phyloP scores from a whole-genome alignment of 2,329 filamentous ascomycete species.

The Ophiostoma triangulosporum region DNA sequence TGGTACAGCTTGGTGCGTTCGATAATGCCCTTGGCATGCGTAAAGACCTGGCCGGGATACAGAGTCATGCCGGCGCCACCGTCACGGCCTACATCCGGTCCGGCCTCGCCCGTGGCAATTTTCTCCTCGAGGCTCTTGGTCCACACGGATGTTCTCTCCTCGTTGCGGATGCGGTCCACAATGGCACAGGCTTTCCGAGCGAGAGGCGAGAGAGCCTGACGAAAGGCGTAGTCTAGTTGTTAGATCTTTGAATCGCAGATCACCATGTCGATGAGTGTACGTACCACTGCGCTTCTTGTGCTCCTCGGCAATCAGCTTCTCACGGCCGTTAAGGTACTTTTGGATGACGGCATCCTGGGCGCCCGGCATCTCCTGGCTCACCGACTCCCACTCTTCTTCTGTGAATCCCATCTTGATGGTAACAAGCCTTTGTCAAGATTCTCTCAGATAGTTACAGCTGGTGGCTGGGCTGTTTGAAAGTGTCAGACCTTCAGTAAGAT shows the following conservation, averaged over 20 bases:
- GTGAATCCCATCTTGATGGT: constrained; percentile 9
- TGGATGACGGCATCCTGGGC: constrained; percentile 63
- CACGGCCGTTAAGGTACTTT: constrained; percentile 64
- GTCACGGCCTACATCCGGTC: constrained; percentile 27
- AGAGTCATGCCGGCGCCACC: constrained; percentile 24
- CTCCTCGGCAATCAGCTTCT: constrained; percentile 66
- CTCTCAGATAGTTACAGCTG: too few relatives aligned
- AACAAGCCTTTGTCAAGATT: too few relatives aligned
- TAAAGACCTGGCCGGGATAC: constrained; percentile 90
- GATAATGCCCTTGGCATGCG: constrained; percentile 71
- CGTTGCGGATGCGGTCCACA: constrained; percentile 62
- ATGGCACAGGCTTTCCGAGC: constrained; percentile 67
- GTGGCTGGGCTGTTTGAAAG: too few relatives aligned
- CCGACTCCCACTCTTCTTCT: constrained; percentile 46
- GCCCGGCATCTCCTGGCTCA: constrained; percentile 41
- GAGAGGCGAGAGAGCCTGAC: constrained; percentile 62
- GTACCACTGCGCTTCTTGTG: constrained; percentile 67
- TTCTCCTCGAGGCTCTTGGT: constrained; percentile 58
- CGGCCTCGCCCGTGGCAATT: constrained; percentile 42
- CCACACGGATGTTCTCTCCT: constrained; percentile 68
- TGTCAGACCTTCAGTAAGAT: too few relatives aligned
- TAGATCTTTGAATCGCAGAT: background rate
- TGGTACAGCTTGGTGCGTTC: constrained; percentile 74
- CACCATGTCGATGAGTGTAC: constrained; percentile 18
- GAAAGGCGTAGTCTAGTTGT: constrained; percentile 51